Evolutionary conservation across 2,329 filamentous ascomycete genomes (phyloP), one percentile per base, ranked within the genome.

Genomic region (Colletotrichum agaves): DNA sequence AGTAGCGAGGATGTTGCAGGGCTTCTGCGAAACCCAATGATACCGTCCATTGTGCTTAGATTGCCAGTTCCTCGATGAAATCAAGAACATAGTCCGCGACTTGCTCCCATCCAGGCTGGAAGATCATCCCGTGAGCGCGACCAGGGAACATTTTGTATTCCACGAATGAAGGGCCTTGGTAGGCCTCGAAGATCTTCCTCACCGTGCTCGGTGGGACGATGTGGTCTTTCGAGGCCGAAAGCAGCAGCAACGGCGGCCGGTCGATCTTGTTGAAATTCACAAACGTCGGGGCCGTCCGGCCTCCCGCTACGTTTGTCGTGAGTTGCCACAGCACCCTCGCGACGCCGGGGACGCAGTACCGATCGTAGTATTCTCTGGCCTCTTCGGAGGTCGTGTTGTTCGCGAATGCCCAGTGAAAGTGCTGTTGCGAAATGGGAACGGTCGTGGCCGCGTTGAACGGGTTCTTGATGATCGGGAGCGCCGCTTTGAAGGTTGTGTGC

Each of bases 401-500:
- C 21, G 63, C 70, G 44, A 74, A 74, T 13, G 67, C 69, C 50
- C 71, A 72, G 57, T 71, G 72, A 44, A 73, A 74, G n/a, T 72
- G 59, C 1, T 57, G 49, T 15, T 66, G 70, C 10, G 68, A 63
- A 8, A 74, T 72, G 1, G 68, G 60, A 1, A 73, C 64, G 4
- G 70, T 67, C 35, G 21, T 61, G 19, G 64, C 62, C 3, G 64
- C 69, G 3, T 70, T 69, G 41, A 73, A 69, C 1, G 71, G 71
- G 44, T 72, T 71, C 11, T 43, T 56, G 37, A 74, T 55, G 31
- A 73, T 50, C 3, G 65, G 60, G 5, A 72, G 55, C 0, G 47
- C 49, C 11, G 72, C 67, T 7, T 71, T 71, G 12, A 74, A 47
- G 0, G 72, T 74, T 13, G 41, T 71, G 17, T 64, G 50, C 6